Base-by-base conservation (phyloP, 2,329 filamentous ascomycete genomes). In the Pseudogymnoascus sp. region DNA sequence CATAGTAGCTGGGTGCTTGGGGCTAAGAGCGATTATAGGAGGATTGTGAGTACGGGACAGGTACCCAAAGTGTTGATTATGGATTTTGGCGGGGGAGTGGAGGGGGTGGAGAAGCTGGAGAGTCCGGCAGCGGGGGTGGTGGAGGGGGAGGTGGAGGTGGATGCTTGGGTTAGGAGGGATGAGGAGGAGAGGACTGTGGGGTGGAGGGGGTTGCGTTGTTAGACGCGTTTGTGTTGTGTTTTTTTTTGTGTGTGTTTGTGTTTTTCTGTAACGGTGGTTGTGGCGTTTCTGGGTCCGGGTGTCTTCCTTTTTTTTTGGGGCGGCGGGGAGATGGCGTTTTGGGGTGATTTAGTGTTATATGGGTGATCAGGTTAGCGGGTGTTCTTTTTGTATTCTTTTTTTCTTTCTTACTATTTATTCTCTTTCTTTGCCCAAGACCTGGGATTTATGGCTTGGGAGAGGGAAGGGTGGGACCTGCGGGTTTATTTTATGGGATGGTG, bases 1-100 rank as follows among this genome's bases (percentile, higher is more conserved):
- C 96, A 96, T 63, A 88, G 89, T 10, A 96, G 91, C 75, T 99
- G 94, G 94, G 95, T 99, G 71, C 78, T 99, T 64, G 92, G 91
- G 66, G 94, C 94, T 60, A 97, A 97, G 81, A 92, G 90, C 66
- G 93, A 99, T 73, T 97, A 97, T 75, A 83, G 93, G 64, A 86
- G 94, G 65, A 94, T 99, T 66, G 90, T 99, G 65, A 94, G 91
- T 69, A 96, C 93, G 0, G 94, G 92, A 59, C 94, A 99, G 75
- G 92, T 97, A 71, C 90, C 92, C 35, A 88, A 95, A 72, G 92
- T 95, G 60, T 78, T 97, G 63, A 89, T 99, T 64, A 88, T 97
- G 81, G 94, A 99, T 77, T 99, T 97, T 77, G 94, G 85, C 31
- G 80, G 80, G 16, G 80, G 78, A 45, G 77, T 88, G 4, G 72